Percentiles rank a stretch among this genome's conserved stretches.
Conservation (phyloP, 371 early-diverging fungal genomes). For the Syncephalastrum racemosum region DNA sequence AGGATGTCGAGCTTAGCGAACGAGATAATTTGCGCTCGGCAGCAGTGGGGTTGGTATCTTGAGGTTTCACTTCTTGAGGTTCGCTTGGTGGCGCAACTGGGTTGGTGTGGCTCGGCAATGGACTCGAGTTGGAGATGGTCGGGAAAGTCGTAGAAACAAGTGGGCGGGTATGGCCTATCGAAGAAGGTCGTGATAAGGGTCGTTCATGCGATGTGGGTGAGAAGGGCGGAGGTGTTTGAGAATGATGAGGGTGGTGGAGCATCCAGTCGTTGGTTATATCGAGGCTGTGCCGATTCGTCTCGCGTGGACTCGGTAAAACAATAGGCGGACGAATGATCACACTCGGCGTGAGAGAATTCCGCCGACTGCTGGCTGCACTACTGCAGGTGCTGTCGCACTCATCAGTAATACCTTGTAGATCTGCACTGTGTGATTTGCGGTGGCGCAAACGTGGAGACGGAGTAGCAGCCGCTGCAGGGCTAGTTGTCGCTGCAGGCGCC, state of each 20-base stretch:
- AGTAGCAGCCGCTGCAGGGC: conserved; percentile 4
- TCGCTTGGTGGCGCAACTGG: too few relatives aligned
- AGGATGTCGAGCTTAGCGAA: conserved; percentile 21
- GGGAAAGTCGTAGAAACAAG: conserved; percentile 47
- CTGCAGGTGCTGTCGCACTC: conserved; percentile 8
- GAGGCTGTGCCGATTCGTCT: conserved; percentile 28
- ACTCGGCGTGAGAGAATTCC: conserved; percentile 30
- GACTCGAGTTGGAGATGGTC: conserved; percentile 40
- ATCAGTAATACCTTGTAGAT: conserved; percentile 24
- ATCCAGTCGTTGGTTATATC: conserved; percentile 46
- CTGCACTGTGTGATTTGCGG: conserved; percentile 48
- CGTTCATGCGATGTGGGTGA: conserved; percentile 9
- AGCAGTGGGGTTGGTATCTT: background rate
- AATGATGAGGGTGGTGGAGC: conserved; percentile 7
- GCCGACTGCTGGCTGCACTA: conserved; percentile 15
- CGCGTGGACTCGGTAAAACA: conserved; percentile 27
- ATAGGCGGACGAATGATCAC: conserved; percentile 39
- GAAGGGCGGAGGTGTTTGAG: conserved; percentile 1
- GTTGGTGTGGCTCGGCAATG: conserved; percentile 17
- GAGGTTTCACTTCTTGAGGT: too few relatives aligned
- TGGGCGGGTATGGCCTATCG: conserved; percentile 30
- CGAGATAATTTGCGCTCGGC: conserved; percentile 27
- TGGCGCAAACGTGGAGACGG: conserved; percentile 24
- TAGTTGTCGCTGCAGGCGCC: conserved; percentile 7
- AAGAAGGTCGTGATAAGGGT: conserved; percentile 10